Conservation (phyloP, 2,329 filamentous ascomycete species). For the Ramichloridium luteum region DNA sequence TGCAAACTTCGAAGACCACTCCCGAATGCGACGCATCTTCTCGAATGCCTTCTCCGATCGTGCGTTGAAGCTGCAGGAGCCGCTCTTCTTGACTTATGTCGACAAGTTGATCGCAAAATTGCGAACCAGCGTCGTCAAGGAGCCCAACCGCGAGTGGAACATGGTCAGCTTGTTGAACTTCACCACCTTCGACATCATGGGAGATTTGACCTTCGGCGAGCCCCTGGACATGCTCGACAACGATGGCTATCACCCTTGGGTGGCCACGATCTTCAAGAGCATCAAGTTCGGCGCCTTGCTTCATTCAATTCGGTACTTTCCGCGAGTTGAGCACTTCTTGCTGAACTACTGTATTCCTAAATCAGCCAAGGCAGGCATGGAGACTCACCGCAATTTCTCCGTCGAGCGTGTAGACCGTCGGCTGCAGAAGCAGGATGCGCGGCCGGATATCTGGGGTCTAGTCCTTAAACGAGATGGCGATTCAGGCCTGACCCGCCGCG, state of each 20-base stretch:
- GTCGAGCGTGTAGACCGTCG: constrained; percentile 7
- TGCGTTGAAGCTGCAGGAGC: constrained; percentile 29
- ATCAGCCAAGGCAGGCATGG: constrained; percentile 3
- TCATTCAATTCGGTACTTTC: constrained; percentile 7
- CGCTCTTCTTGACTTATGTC: constrained; percentile 29
- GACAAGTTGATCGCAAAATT: constrained; percentile 29
- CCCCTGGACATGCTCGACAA: constrained; percentile 22
- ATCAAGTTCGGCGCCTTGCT: constrained; percentile 6
- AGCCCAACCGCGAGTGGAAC: constrained; percentile 15
- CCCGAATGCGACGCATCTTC: constrained; percentile 28
- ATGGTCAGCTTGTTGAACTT: constrained; percentile 21
- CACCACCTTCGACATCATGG: constrained; percentile 21
- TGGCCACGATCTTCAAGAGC: constrained; percentile 9
- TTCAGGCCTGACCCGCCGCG: constrained; percentile 14
- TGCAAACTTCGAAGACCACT: constrained; percentile 26
- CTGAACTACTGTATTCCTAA: constrained; percentile 5
- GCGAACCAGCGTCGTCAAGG: constrained; percentile 18
- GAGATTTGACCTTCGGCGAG: constrained; percentile 25
- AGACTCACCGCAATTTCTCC: constrained; percentile 3
- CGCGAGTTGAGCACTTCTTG: constrained; percentile 4
- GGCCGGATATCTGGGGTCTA: constrained; percentile 13
- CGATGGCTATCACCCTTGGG: constrained; percentile 26
- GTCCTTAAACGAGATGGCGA: constrained; percentile 11
- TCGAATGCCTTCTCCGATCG: constrained; percentile 31
- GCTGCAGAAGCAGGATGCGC: constrained; percentile 9